Conservation (phyloP, 371 early-diverging fungal species). For the Saksenaea vasiformis region DNA sequence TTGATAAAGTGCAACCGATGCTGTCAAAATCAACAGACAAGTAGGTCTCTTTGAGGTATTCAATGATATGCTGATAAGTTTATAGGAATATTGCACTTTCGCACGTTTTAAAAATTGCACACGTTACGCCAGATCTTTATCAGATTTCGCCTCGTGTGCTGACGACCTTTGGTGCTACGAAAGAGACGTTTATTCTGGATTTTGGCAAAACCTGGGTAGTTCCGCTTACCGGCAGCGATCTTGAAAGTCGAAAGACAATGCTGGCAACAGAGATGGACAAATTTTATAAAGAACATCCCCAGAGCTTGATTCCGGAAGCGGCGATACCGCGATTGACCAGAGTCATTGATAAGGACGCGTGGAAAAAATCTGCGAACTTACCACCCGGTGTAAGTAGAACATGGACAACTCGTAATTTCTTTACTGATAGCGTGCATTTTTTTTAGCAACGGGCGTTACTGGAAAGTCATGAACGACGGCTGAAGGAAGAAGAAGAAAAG, state of each 20-base stretch:
- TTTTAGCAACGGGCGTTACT: neutral
- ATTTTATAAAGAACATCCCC: constrained; percentile 26
- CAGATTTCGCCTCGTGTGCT: constrained; percentile 26
- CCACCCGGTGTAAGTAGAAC: constrained; percentile 32
- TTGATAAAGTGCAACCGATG: constrained; percentile 36
- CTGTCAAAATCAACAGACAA: constrained; percentile 32
- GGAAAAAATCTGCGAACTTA: constrained; percentile 31
- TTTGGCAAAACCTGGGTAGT: constrained; percentile 27
- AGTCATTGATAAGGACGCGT: constrained; percentile 33
- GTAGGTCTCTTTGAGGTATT: constrained; percentile 5
- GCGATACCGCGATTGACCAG: constrained; percentile 31
- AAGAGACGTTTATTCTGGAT: constrained; percentile 34
- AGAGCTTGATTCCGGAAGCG: constrained; percentile 38
- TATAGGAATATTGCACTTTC: constrained; percentile 27
- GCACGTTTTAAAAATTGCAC: constrained; percentile 35
- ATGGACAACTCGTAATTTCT: neutral
- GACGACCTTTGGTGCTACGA: constrained; percentile 20
- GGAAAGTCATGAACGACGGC: constrained; percentile 1
- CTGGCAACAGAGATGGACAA: constrained; percentile 15
- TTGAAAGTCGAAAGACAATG: constrained; percentile 25
- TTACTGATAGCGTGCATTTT: neutral
- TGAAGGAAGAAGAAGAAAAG: neutral
- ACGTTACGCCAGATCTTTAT: constrained; percentile 35
- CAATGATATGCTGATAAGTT: neutral
- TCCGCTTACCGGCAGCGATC: constrained; percentile 35